A percentile compares a stretch with the other conserved stretches of the same genome.
Conservation (phyloP, 257 asterid species). For the Primulina eburnea region DNA sequence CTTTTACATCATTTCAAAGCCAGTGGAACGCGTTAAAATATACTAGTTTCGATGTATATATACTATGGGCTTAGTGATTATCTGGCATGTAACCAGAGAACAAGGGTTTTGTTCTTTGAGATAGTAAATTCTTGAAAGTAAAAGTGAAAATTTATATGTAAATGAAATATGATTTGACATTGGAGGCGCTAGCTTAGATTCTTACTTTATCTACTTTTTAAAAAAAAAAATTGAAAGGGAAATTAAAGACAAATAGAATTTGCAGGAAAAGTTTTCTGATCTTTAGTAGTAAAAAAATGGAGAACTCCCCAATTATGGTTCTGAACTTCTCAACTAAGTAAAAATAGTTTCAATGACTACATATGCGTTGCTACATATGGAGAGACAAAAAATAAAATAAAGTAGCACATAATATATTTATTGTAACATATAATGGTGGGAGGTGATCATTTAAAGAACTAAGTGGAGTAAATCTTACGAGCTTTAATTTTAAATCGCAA, state of each 20-base stretch:
- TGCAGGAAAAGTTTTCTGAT: slow-evolving; percentile 16
- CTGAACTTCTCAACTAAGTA: slow-evolving; percentile 3
- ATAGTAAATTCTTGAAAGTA: background rate
- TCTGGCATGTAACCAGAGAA: slow-evolving; percentile 25
- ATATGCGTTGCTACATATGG: too few relatives aligned
- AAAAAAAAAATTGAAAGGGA: too few relatives aligned
- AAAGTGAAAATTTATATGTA: slow-evolving; percentile 6
- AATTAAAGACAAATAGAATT: slow-evolving; percentile 19
- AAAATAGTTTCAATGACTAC: background rate
- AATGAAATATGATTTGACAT: slow-evolving; percentile 34
- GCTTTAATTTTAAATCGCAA: too few relatives aligned
- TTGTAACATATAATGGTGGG: too few relatives aligned
- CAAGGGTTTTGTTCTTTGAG: slow-evolving; percentile 18
- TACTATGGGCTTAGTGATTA: slow-evolving; percentile 3
- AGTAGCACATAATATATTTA: too few relatives aligned
- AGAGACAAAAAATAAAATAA: too few relatives aligned
- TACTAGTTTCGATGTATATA: slow-evolving; percentile 19
- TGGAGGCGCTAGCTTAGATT: slow-evolving; percentile 18
- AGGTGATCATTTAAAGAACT: too few relatives aligned
- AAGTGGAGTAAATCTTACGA: too few relatives aligned
- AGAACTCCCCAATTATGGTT: background rate
- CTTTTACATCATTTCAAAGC: slow-evolving; percentile 2
- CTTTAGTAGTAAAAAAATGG: slow-evolving; percentile 29
- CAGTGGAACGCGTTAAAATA: slow-evolving; percentile 11
- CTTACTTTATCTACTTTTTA: background rate